phyloP scores from a whole-genome alignment of 805 yeast species.

The Myxozyma neotropica region DNA sequence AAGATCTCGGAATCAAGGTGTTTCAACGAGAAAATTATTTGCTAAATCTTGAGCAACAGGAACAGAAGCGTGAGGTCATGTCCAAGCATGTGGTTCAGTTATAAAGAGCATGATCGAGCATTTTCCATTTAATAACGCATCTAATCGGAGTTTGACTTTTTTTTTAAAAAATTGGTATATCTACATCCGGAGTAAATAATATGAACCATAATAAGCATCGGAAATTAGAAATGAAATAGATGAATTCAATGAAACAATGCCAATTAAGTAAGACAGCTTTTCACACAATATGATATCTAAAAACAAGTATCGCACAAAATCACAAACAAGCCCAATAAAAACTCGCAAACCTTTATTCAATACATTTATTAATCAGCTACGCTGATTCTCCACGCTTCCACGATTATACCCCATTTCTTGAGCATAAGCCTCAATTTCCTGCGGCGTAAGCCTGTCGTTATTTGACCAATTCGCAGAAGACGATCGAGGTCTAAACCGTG shows the following conservation, averaged over 20 bases:
- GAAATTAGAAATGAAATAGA: no score
- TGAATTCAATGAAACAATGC: no score
- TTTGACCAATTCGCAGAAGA: conserved; percentile 57
- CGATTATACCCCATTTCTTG: conserved; percentile 48
- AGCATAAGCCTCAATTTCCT: conserved; percentile 54
- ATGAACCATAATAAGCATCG: no score
- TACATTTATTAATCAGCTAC: background rate
- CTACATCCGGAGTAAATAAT: no score
- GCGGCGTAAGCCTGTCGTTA: conserved; percentile 49
- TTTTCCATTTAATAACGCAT: background rate
- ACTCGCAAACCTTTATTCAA: background rate
- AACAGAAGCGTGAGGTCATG: conserved; percentile 44
- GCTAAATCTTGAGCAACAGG: conserved; percentile 40
- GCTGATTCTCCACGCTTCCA: background rate
- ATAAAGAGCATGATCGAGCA: background rate
- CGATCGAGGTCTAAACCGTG: conserved; percentile 56
- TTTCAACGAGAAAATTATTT: conserved; percentile 44
- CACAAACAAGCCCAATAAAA: no score
- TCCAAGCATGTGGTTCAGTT: conserved; percentile 36
- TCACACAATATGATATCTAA: no score
- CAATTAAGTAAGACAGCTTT: no score
- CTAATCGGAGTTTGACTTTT: background rate
- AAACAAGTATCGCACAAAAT: no score
- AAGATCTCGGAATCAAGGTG: conserved; percentile 50
- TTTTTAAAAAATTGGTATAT: background rate